A percentile compares a stretch with the other conserved stretches of the same genome.
phyloP scores from a whole-genome alignment of 2,329 filamentous ascomycete species.

The Exophiala phaeomuriformis region DNA sequence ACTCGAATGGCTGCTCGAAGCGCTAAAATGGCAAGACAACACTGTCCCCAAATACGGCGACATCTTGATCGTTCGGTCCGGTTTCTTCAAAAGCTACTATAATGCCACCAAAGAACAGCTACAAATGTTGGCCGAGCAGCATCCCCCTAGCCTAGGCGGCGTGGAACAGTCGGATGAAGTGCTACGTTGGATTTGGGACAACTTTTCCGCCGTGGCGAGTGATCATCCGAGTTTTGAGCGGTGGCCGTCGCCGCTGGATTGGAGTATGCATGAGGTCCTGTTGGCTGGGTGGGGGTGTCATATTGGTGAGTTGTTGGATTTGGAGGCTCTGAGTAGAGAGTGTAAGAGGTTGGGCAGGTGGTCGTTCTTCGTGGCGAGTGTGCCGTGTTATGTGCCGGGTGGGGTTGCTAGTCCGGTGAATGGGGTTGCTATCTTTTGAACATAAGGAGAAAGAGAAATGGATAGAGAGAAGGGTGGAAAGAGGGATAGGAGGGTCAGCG shows the following conservation, averaged over 20 bases:
- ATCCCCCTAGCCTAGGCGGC: conserved; percentile 25
- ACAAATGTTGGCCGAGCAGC: conserved; percentile 14
- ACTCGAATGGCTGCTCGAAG: conserved; percentile 25
- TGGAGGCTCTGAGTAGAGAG: conserved; percentile 36
- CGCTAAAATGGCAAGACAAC: conserved; percentile 24
- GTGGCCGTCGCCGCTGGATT: conserved; percentile 24
- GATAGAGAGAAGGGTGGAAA: too few species aligned
- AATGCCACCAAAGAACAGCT: conserved; percentile 10
- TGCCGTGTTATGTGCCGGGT: conserved; percentile 26
- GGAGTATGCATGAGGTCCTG: conserved; percentile 29
- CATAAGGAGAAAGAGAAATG: too few species aligned
- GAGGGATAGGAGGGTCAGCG: too few species aligned
- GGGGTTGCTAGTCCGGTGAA: conserved; percentile 28
- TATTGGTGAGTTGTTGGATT: conserved; percentile 33
- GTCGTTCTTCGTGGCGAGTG: conserved; percentile 45
- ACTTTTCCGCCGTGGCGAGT: conserved; percentile 32
- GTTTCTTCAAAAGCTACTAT: conserved; percentile 28
- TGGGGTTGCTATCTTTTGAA: conserved; percentile 27
- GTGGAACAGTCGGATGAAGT: conserved; percentile 33
- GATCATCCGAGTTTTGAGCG: conserved; percentile 33
- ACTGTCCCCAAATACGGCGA: conserved; percentile 28
- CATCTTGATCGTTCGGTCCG: conserved; percentile 29
- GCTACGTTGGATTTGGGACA: conserved; percentile 33
- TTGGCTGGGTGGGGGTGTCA: conserved; percentile 30
- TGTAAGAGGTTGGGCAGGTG: conserved; percentile 35